Evolutionary conservation across 1,284 basidiomycete species (phyloP), one percentile per base, ranked within the genome.

Genomic region (Ganoderma sinense): DNA sequence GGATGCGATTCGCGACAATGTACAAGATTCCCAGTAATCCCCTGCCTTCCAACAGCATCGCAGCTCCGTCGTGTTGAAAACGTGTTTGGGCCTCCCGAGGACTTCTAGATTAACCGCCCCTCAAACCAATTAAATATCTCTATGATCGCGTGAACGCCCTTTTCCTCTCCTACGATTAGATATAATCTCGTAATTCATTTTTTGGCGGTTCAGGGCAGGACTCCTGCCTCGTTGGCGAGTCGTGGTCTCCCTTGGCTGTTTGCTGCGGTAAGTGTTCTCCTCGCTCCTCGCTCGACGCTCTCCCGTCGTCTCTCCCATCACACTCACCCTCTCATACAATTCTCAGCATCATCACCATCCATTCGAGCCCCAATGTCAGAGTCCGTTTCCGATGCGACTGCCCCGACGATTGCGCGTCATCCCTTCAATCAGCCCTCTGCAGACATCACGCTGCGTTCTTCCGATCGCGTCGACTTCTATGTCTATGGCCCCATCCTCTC

Each of bases 401-500:
- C 14, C 20, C 55, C 55, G 4, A 56, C 26, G 16, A 13, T 33
- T 3, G 31, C 55, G 8, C 31, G 16, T 2, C 18, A 33, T 18
- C 68, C 71, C 4, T 72, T 72, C 61, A 43, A 72, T 11, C 51
- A 61, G 23, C 48, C 65, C 16, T 31, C 40, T 4, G 67, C 71
- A 40, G 68, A 72, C 36, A 18, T 70, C 63, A 62, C 40, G 14
- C 65, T 68, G 16, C 66, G 67, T 33, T 41, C 59, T 1, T 29
- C 64, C 6, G 71, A 72, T 33, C 20, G 16, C 18, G 55, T 72
- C 43, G 60, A 69, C 29, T 69, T 72, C 60, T 64, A 58, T 18
- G 71, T 74, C 2, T 69, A 75, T 29, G 67, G 64, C 20, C 40
- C 23, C 20, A 71, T 76, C 53, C 73, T 76, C 20, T 23, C 62